Conservation (phyloP, 768 basidiomycete species). For the Boletus sensibilis region DNA sequence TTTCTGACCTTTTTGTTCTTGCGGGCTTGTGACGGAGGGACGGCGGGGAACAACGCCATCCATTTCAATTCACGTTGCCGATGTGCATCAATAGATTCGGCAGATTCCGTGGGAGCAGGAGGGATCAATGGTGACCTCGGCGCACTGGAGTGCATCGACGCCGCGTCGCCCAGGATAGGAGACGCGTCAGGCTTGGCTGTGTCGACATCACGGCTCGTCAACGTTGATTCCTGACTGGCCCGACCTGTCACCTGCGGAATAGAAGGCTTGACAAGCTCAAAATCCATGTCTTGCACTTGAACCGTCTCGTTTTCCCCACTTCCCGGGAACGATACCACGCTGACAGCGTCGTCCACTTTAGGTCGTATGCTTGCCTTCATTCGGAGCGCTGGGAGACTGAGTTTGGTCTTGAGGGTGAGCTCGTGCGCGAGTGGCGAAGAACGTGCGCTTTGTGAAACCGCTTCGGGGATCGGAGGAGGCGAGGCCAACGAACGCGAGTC, state of each 20-base stretch:
- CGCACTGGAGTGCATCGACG: slow-evolving; percentile 39
- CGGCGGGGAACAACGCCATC: slow-evolving; percentile 60
- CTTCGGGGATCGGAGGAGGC: slow-evolving; percentile 41
- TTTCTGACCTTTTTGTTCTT: slow-evolving; percentile 81
- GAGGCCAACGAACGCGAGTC: slow-evolving; percentile 40
- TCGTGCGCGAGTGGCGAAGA: slow-evolving; percentile 30
- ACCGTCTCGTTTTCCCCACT: slow-evolving; percentile 51
- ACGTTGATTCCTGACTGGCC: slow-evolving; percentile 54
- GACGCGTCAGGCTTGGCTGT: slow-evolving; percentile 14
- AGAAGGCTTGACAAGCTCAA: slow-evolving; percentile 71
- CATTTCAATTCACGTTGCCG: slow-evolving; percentile 75
- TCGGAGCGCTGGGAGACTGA: slow-evolving; percentile 67
- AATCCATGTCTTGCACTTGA: slow-evolving; percentile 80
- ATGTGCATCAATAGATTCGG: slow-evolving; percentile 52
- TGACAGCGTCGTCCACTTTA: slow-evolving; percentile 33
- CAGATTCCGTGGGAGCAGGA: slow-evolving; percentile 14
- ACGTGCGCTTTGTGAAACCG: slow-evolving; percentile 33
- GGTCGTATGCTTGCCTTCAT: slow-evolving; percentile 34
- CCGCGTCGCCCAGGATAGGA: slow-evolving; percentile 38
- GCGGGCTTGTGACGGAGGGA: slow-evolving; percentile 58
- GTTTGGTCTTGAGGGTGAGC: slow-evolving; percentile 51
- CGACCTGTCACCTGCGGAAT: slow-evolving; percentile 43
- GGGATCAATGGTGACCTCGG: slow-evolving; percentile 27
- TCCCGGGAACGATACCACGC: slow-evolving; percentile 20
- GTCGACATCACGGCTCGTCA: slow-evolving; percentile 32